Evolutionary conservation across 2,329 filamentous ascomycete species (phyloP).

Genomic region (Xylariaceae sp.): DNA sequence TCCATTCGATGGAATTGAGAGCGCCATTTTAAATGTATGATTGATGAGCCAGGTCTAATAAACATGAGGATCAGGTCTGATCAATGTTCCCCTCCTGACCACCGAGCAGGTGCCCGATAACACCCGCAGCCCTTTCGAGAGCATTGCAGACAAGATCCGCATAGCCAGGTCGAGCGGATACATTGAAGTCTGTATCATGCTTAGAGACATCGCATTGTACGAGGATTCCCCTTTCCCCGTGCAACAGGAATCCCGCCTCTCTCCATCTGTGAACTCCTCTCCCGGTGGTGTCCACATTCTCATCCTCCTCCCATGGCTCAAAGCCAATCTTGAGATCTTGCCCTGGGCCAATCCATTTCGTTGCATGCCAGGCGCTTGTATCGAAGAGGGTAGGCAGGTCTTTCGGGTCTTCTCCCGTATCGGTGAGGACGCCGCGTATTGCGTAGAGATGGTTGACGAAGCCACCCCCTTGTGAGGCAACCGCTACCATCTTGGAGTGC

Average conservation of each 20-base stretch:
- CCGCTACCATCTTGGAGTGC: conserved; percentile 5
- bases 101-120: not conserved
- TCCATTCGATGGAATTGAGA: no score
- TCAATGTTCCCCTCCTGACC: no score
- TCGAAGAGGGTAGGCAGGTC: conserved; percentile 9
- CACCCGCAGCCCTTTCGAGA: not conserved
- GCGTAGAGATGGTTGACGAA: conserved; percentile 14
- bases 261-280: conserved; percentile 5
- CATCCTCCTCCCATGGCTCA: conserved; percentile 5
- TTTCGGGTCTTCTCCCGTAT: not conserved
- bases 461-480: conserved; percentile 5
- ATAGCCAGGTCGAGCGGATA: conserved; percentile 10
- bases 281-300: not conserved
- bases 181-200: conserved; percentile 1
- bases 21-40: no score
- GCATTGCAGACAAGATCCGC: not conserved
- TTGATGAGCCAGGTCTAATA: no score
- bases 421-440: conserved; percentile 1
- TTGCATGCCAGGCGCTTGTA: conserved; percentile 15
- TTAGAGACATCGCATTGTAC: conserved; percentile 16
- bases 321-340: conserved; percentile 21
- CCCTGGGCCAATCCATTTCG: conserved; percentile 12
- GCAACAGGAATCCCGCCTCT: conserved; percentile 15
- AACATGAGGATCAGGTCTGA: no score
- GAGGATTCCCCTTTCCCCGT: conserved; percentile 13